Percentiles rank a stretch among this genome's conserved stretches.
phyloP scores from a whole-genome alignment of 139 green algal genomes.

The Coccomyxa sp. region DNA sequence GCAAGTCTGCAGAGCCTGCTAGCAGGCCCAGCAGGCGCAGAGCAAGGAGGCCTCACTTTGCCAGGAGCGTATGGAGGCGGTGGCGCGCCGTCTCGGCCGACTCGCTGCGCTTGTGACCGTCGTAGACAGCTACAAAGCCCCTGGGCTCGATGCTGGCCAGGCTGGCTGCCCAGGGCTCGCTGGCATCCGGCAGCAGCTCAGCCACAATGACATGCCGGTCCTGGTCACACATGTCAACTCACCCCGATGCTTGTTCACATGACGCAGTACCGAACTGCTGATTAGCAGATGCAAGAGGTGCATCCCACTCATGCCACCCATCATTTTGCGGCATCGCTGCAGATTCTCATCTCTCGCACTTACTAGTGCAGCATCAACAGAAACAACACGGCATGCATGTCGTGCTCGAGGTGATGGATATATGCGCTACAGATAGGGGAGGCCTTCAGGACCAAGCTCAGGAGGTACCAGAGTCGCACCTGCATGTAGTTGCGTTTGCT shows the following conservation, averaged over 20 bases:
- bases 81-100: neutral
- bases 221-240: neutral
- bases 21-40: too few species aligned
- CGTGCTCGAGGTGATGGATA: neutral
- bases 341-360: neutral
- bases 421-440: too few species aligned
- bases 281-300: too few species aligned
- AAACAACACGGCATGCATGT: neutral
- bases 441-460: neutral
- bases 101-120: neutral
- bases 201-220: neutral
- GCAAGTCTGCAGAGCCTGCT: too few species aligned
- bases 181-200: neutral
- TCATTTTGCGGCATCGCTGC: too few species aligned
- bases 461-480: neutral
- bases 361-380: neutral
- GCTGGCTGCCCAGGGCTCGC: neutral
- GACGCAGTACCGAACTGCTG: neutral
- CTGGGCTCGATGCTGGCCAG: neutral
- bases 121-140: neutral
- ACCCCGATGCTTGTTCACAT: neutral
- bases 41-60: neutral
- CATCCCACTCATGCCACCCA: too few species aligned
- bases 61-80: neutral
- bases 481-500: neutral